Percentiles rank a stretch among this genome's conserved stretches.
These are phyloP conservation scores for Lentinula guzmanii DNA, from an alignment of 768 basidiomycete genomes.

Conservation along the genomic window DNA sequence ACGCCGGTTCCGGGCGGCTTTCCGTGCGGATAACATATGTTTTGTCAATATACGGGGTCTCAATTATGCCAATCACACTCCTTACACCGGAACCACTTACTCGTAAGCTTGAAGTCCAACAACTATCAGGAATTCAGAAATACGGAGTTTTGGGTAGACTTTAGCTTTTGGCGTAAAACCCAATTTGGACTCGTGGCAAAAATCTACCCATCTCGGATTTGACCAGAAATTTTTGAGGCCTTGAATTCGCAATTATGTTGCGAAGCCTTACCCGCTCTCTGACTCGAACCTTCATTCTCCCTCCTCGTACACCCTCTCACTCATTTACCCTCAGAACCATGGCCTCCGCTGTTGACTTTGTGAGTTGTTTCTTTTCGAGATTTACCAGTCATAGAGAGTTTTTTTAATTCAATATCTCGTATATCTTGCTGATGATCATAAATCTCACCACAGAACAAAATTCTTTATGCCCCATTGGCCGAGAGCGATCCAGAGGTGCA, in stretches of 20 bases:
- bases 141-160: too few relatives aligned
- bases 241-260: constrained; percentile 20
- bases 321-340: constrained; percentile 40
- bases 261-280: constrained; percentile 19
- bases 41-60: not conserved
- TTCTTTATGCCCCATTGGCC: constrained; percentile 80
- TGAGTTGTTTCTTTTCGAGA: constrained; percentile 22
- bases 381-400: constrained; percentile 1
- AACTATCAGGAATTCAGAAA: not conserved
- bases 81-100: not conserved
- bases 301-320: constrained; percentile 14
- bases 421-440: not conserved
- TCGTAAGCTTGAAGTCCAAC: not conserved
- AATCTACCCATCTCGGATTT: constrained; percentile 1
- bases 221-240: not conserved
- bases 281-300: constrained; percentile 24
- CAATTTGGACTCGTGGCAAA: constrained; percentile 1
- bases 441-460: constrained; percentile 65
- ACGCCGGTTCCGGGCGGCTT: not conserved
- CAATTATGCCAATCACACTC: not conserved
- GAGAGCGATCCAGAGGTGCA: constrained; percentile 93
- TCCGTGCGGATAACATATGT: not conserved
- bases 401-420: not conserved
- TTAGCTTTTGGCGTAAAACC: not conserved
- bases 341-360: constrained; percentile 59